phyloP scores from a whole-genome alignment of 352 stramenopile species.

The Globisporangium ultimum region DNA sequence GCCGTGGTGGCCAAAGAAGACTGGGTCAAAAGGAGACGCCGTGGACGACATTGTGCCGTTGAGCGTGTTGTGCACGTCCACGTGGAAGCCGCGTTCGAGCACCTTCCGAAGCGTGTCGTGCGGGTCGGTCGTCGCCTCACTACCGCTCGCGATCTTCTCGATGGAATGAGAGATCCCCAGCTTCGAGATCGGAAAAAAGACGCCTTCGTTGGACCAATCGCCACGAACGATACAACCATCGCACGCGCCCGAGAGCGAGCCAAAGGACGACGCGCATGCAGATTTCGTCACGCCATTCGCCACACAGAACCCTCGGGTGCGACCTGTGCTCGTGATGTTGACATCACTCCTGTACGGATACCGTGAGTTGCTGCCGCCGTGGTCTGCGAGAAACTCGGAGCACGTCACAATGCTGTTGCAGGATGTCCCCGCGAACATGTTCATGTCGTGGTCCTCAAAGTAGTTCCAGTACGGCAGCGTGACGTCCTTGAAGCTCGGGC shows the following conservation, averaged over 20 bases:
- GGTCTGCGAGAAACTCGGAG: neutral
- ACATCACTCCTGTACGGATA: too few species aligned
- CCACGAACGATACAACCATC: too few species aligned
- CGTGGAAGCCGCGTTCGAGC: conserved; percentile 35
- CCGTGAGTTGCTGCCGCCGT: neutral
- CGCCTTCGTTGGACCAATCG: too few species aligned
- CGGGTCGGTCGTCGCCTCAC: neutral
- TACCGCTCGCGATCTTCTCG: neutral
- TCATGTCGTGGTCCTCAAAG: neutral
- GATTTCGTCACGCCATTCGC: too few species aligned
- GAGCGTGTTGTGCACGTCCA: conserved; percentile 38
- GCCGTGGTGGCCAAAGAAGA: conserved; percentile 51
- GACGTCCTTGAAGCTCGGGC: conserved; percentile 11
- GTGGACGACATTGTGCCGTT: conserved; percentile 37
- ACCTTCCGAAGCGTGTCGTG: conserved; percentile 32
- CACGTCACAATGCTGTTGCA: neutral
- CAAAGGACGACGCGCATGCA: too few species aligned
- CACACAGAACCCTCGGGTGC: too few species aligned
- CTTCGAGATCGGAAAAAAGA: too few species aligned
- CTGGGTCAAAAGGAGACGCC: conserved; percentile 37
- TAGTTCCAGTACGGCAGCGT: conserved; percentile 10
- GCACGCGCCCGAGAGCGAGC: too few species aligned
- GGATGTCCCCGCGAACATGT: neutral
- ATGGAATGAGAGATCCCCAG: too few species aligned
- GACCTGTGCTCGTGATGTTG: too few species aligned